Percentiles rank a stretch among this genome's conserved stretches.
These are phyloP conservation scores for Blastomyces emzantsi DNA, from an alignment of 2,329 filamentous ascomycete genomes.

Conservation along the genomic window DNA sequence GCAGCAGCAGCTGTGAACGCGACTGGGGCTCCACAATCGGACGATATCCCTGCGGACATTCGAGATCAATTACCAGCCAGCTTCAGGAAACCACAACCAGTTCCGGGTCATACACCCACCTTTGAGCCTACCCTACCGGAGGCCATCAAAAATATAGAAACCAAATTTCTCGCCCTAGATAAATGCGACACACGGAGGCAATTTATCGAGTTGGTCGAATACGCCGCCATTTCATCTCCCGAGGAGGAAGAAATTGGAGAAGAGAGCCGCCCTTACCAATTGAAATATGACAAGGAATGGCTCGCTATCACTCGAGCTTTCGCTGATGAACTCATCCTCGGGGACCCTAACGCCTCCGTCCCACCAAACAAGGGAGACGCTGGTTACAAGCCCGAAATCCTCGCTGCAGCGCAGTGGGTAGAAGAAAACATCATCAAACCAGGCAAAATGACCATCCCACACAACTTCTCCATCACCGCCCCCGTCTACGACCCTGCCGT, in stretches of 20 bases:
- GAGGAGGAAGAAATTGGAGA: constrained; percentile 12
- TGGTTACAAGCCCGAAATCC: constrained; percentile 59
- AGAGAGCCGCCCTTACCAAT: constrained; percentile 43
- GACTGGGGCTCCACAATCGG: constrained; percentile 16
- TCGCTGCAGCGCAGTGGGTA: constrained; percentile 67
- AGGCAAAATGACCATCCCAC: constrained; percentile 58
- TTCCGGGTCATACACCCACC: constrained; percentile 29
- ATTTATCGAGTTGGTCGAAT: constrained; percentile 70
- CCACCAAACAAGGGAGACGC: constrained; percentile 58
- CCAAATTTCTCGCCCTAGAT: constrained; percentile 80
- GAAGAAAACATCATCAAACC: constrained; percentile 60
- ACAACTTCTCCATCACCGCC: constrained; percentile 70
- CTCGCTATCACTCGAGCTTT: constrained; percentile 85
- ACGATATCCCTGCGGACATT: constrained; percentile 52
- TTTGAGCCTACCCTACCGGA: constrained; percentile 58
- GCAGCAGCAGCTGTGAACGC: neutral
- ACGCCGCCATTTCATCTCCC: constrained; percentile 42
- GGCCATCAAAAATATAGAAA: constrained; percentile 66
- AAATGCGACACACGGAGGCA: constrained; percentile 64
- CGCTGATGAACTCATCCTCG: constrained; percentile 54
- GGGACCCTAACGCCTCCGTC: constrained; percentile 46
- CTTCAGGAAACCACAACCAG: constrained; percentile 47
- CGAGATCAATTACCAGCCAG: constrained; percentile 68
- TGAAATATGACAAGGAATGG: constrained; percentile 91
- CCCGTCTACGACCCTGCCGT: constrained; percentile 55